Conservation (phyloP, 129 eudicot genomes). For the Helianthus annuus region HanXRQr2.0-SUNRISE NC_035443.2:26552165-26552664, state of each 20-base stretch:
- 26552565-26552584: slow-evolving; percentile 25
- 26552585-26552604: slow-evolving; percentile 21
- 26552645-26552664: slow-evolving; percentile 40
- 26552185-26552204: slow-evolving; percentile 61
- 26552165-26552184: neutral
- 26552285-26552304: slow-evolving; percentile 53
- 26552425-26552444: slow-evolving; percentile 29
- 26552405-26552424: slow-evolving; percentile 60
- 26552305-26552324: slow-evolving; percentile 60
- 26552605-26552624: slow-evolving; percentile 26
- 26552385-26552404: slow-evolving; percentile 49
- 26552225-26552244: slow-evolving; percentile 53
- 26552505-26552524: slow-evolving; percentile 19
- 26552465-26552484: slow-evolving; percentile 25
- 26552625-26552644: slow-evolving; percentile 42
- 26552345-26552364: slow-evolving; percentile 56
- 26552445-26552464: slow-evolving; percentile 29
- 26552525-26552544: slow-evolving; percentile 32
- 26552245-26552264: slow-evolving; percentile 32
- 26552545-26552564: slow-evolving; percentile 35
- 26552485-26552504: slow-evolving; percentile 35
- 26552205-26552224: slow-evolving; percentile 63
- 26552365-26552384: slow-evolving; percentile 32
- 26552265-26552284: slow-evolving; percentile 39
- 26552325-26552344: slow-evolving; percentile 38